phyloP scores from a whole-genome alignment of 2,329 filamentous ascomycete species.

The Ophiognomonia clavigignenti-juglandacearum region DNA sequence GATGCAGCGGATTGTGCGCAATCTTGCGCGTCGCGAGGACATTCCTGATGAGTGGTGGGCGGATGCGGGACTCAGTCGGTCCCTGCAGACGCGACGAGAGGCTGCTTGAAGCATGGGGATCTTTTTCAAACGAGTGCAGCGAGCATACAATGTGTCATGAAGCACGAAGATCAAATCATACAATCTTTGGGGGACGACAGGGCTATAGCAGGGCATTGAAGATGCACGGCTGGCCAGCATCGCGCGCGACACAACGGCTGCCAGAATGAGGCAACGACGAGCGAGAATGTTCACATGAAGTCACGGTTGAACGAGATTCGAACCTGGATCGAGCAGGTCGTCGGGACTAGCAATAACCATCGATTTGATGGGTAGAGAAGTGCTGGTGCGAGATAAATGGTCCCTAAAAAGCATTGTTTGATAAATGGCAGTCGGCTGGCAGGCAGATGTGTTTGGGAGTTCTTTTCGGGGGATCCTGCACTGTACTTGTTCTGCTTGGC shows the following conservation, averaged over 20 bases:
- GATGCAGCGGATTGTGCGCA: conserved; percentile 61
- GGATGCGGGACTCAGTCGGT: conserved; percentile 61
- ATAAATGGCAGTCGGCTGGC: not conserved
- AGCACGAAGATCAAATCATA: not conserved
- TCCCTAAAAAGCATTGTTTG: not conserved
- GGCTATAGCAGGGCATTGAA: not conserved
- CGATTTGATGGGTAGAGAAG: not conserved
- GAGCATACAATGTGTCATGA: not conserved
- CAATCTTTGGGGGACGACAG: not conserved
- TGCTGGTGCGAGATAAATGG: not conserved
- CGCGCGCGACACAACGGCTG: not conserved
- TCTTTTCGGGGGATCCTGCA: not conserved
- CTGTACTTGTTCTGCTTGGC: no score
- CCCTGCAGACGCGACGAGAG: conserved; percentile 35
- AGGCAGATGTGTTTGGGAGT: not conserved
- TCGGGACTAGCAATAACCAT: no score
- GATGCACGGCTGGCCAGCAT: not conserved
- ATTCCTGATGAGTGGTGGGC: conserved; percentile 83
- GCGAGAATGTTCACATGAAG: not conserved
- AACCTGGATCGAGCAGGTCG: not conserved
- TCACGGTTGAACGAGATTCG: not conserved
- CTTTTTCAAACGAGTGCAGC: not conserved
- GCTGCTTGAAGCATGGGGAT: conserved; percentile 24
- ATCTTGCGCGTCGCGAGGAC: conserved; percentile 65
- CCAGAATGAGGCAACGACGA: not conserved